These are phyloP conservation scores for Ceratobasidium sp. DNA, from an alignment of 1,284 basidiomycete genomes.

Conservation along the genomic window DNA sequence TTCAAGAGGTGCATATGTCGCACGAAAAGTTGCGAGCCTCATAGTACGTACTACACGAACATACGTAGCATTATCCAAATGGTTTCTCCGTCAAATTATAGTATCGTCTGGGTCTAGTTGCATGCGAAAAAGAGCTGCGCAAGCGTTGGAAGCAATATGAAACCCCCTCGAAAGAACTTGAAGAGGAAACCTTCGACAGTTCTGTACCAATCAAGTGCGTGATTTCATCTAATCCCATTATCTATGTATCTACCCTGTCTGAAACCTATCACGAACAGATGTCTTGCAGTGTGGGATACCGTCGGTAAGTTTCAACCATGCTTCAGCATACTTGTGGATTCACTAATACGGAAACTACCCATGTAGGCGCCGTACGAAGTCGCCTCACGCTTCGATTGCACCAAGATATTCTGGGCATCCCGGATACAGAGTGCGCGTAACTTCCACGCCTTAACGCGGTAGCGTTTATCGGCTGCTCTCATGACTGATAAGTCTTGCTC, in stretches of 20 bases:
- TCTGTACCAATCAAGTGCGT: conserved; percentile 24
- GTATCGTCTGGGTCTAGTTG: conserved; percentile 21
- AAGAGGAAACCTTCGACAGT: background rate
- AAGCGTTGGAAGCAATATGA: conserved; percentile 22
- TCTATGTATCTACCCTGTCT: background rate
- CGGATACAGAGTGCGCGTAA: conserved; percentile 20
- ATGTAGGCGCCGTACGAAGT: conserved; percentile 5
- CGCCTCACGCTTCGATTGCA: conserved; percentile 14
- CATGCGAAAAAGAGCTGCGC: background rate
- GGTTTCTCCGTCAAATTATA: background rate
- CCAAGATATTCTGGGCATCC: conserved; percentile 4
- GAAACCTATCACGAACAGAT: background rate
- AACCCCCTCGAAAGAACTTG: background rate
- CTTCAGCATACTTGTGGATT: too few relatives aligned
- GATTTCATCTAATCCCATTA: background rate
- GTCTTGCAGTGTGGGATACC: conserved; percentile 32
- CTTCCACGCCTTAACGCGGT: too few relatives aligned
- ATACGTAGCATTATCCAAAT: background rate
- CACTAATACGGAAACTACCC: background rate
- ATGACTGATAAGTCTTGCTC: background rate
- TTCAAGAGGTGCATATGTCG: conserved; percentile 43
- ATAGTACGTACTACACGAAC: conserved; percentile 15
- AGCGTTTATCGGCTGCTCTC: background rate
- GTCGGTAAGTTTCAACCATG: conserved; percentile 27
- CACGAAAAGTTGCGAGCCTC: conserved; percentile 42